Conservation (phyloP, 2,329 filamentous ascomycete species). For the Fusarium devonianum region DNA sequence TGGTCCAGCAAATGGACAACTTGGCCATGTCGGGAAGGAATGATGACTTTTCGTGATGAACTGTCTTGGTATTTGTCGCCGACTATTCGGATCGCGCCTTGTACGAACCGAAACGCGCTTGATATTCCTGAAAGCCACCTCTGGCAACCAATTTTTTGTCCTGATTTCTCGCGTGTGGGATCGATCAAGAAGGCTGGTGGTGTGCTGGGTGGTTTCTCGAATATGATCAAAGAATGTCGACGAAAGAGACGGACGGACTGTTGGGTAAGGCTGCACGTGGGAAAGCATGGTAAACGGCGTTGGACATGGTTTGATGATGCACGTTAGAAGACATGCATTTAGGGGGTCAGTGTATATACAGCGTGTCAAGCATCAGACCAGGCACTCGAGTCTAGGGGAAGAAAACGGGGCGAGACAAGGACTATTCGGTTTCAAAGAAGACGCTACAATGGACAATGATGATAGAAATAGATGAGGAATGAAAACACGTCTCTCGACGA, state of each 20-base stretch:
- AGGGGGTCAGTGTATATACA: slow-evolving; percentile 22
- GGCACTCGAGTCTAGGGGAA: slow-evolving; percentile 18
- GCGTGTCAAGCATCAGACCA: slow-evolving; percentile 5
- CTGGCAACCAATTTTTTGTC: slow-evolving; percentile 24
- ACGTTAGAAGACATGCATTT: slow-evolving; percentile 24
- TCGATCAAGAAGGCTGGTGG: slow-evolving; percentile 20
- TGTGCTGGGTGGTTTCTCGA: slow-evolving; percentile 20
- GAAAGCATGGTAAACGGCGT: slow-evolving; percentile 41
- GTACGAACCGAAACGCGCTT: slow-evolving; percentile 20
- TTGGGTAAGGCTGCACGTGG: slow-evolving; percentile 37
- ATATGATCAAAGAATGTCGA: slow-evolving; percentile 9
- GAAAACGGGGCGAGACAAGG: slow-evolving; percentile 11
- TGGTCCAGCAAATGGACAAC: slow-evolving; percentile 56
- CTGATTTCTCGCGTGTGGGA: slow-evolving; percentile 25
- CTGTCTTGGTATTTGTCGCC: slow-evolving; percentile 24
- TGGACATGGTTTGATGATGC: slow-evolving; percentile 34
- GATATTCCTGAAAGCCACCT: slow-evolving; percentile 33
- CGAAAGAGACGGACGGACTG: slow-evolving; percentile 27
- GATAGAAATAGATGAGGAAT: slow-evolving; percentile 39
- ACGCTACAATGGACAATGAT: slow-evolving; percentile 31
- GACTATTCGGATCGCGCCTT: slow-evolving; percentile 16
- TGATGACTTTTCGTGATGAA: slow-evolving; percentile 60
- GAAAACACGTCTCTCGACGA: slow-evolving; percentile 14
- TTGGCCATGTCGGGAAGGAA: slow-evolving; percentile 43
- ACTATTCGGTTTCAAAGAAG: slow-evolving; percentile 15